Conservation (phyloP, 345 rosid genomes). For the Ricinus communis region DNA sequence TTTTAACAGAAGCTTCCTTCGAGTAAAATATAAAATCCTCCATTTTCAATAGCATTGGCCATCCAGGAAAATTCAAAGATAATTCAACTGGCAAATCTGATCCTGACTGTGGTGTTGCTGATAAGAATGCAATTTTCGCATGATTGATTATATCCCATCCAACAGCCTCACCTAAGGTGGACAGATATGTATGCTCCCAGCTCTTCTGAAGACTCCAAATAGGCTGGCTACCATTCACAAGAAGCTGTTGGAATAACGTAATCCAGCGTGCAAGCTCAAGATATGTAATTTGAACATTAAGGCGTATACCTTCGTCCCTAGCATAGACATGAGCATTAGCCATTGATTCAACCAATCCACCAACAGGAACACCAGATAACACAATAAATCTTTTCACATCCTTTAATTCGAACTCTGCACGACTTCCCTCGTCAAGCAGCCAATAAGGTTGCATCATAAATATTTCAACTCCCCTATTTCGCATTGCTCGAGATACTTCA, state of each 20-base stretch:
- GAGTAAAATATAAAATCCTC: conserved; percentile 61
- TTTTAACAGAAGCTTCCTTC: conserved; percentile 61
- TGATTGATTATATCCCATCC: conserved; percentile 56
- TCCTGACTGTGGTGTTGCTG: conserved; percentile 29
- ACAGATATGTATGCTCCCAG: conserved; percentile 91
- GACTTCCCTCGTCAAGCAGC: conserved; percentile 49
- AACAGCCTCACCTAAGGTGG: conserved; percentile 68
- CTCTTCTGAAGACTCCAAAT: conserved; percentile 82
- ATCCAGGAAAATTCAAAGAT: conserved; percentile 67
- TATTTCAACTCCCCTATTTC: conserved; percentile 96
- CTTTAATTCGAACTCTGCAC: conserved; percentile 52
- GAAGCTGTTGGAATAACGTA: conserved; percentile 75
- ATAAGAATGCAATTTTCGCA: conserved; percentile 53
- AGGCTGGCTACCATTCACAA: conserved; percentile 63
- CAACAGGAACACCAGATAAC: conserved; percentile 70
- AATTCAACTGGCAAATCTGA: conserved; percentile 30
- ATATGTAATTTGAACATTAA: conserved; percentile 57
- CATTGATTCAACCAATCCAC: conserved; percentile 67
- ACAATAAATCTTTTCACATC: conserved; percentile 70
- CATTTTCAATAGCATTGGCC: conserved; percentile 72
- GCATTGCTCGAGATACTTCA: conserved; percentile 95
- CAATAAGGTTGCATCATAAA: conserved; percentile 91
- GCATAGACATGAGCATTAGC: conserved; percentile 82
- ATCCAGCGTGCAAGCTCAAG: conserved; percentile 91
- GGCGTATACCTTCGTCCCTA: conserved; percentile 47